Percentiles rank a stretch among this genome's conserved stretches.
These are phyloP conservation scores for Periconia sp. DNA, from an alignment of 2,329 filamentous ascomycete genomes.

Conservation along the genomic window DNA sequence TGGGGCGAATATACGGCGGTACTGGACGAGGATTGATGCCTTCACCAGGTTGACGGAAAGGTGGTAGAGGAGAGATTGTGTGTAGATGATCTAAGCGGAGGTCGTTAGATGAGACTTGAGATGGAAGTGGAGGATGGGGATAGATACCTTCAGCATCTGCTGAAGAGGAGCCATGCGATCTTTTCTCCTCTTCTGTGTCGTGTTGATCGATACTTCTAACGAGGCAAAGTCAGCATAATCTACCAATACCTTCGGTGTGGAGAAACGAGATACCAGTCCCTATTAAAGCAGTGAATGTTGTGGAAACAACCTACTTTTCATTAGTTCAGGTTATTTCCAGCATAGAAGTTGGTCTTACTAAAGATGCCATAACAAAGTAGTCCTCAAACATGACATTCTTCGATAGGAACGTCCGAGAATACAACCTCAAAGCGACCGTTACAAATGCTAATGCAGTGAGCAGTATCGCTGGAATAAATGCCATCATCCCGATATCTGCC, in stretches of 20 bases:
- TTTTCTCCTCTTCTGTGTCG: not conserved
- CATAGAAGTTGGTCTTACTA: slow-evolving; percentile 18
- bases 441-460: slow-evolving; percentile 27
- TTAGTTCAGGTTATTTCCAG: not conserved
- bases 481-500: slow-evolving; percentile 23
- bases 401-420: slow-evolving; percentile 22
- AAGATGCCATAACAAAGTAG: slow-evolving; percentile 24
- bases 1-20: slow-evolving; percentile 28
- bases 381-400: slow-evolving; percentile 26
- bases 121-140: not conserved
- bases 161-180: slow-evolving; percentile 3
- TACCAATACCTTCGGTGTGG: not conserved
- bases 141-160: slow-evolving; percentile 22
- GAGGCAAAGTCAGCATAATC: not conserved
- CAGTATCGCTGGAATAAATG: slow-evolving; percentile 26
- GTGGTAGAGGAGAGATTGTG: slow-evolving; percentile 35
- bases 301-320: slow-evolving; percentile 26
- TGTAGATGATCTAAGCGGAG: slow-evolving; percentile 29
- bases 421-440: slow-evolving; percentile 29
- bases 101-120: not conserved
- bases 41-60: slow-evolving; percentile 35
- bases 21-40: slow-evolving; percentile 35
- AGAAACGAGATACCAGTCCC: slow-evolving; percentile 18
- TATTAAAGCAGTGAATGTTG: slow-evolving; percentile 28
- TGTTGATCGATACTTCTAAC: slow-evolving; percentile 11